Percentiles rank a stretch among this genome's conserved stretches.
phyloP scores from a whole-genome alignment of 2,329 filamentous ascomycete species.

The Pseudohalonectria lignicola region DNA sequence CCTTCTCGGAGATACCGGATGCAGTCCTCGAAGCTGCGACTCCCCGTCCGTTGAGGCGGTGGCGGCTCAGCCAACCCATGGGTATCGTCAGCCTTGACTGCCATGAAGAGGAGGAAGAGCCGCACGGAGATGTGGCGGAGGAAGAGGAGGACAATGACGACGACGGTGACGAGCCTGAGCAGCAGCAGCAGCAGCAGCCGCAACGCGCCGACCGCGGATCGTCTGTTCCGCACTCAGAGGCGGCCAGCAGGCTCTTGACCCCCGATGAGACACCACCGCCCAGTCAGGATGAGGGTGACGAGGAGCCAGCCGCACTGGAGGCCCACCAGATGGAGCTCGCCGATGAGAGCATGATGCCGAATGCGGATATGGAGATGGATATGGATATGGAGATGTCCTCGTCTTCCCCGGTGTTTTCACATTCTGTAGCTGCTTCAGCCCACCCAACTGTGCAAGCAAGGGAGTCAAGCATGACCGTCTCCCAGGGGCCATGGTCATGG shows the following conservation, averaged over 20 bases:
- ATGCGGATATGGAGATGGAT: no score
- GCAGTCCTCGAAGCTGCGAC: slow-evolving; percentile 37
- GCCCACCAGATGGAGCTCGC: not conserved
- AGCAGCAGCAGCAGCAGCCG: no score
- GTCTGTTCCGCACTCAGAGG: slow-evolving; percentile 25
- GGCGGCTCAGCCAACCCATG: slow-evolving; percentile 3
- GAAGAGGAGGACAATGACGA: slow-evolving; percentile 5
- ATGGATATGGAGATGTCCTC: not conserved
- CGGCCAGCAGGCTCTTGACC: slow-evolving; percentile 33
- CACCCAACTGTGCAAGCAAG: no score
- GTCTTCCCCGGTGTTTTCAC: slow-evolving; percentile 3
- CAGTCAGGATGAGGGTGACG: not conserved
- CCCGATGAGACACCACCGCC: slow-evolving; percentile 40
- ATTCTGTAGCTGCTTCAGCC: no score
- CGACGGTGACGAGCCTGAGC: not conserved
- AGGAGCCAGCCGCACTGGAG: not conserved
- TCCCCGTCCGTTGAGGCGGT: slow-evolving; percentile 17
- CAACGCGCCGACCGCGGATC: no score
- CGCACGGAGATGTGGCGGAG: slow-evolving; percentile 5
- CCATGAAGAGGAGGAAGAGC: no score
- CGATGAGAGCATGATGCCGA: no score
- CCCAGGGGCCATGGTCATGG: no score
- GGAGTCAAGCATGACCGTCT: no score
- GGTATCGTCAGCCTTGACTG: not conserved
- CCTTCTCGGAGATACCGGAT: slow-evolving; percentile 46